Conservation (phyloP, 352 stramenopile genomes). For the Thalassiosira pacifica region DNA sequence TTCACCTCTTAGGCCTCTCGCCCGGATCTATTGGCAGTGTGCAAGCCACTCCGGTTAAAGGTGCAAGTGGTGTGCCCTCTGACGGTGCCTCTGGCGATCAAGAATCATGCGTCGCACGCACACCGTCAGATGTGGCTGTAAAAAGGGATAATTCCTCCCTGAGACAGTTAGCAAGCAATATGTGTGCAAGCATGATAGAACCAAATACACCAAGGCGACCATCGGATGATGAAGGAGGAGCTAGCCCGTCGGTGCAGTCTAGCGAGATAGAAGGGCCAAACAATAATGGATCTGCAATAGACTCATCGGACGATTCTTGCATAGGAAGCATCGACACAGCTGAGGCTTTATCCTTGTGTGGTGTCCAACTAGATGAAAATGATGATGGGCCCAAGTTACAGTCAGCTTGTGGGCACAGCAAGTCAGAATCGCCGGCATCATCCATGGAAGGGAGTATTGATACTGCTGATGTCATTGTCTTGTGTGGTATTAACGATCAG, state of each 20-base stretch:
- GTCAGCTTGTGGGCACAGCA: not conserved
- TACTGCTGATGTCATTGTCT: slow-evolving; percentile 14
- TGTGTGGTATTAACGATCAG: slow-evolving; percentile 5
- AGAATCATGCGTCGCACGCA: slow-evolving; percentile 16
- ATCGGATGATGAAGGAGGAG: not conserved
- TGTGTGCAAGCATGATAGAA: not conserved
- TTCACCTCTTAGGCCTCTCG: not conserved
- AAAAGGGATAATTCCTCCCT: slow-evolving; percentile 22
- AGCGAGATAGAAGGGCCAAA: too few relatives aligned
- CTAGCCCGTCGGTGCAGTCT: not conserved
- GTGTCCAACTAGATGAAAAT: slow-evolving; percentile 14
- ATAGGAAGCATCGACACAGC: slow-evolving; percentile 23
- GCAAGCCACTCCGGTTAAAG: not conserved
- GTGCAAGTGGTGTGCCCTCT: not conserved
- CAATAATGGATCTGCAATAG: not conserved
- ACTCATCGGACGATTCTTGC: not conserved
- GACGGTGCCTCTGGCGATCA: too few relatives aligned
- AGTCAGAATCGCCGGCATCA: slow-evolving; percentile 9
- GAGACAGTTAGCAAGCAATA: slow-evolving; percentile 2
- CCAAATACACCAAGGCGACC: not conserved
- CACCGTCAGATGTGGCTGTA: slow-evolving; percentile 13
- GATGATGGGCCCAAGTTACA: not conserved
- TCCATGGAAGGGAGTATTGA: slow-evolving; percentile 7
- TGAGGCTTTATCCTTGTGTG: slow-evolving; percentile 29
- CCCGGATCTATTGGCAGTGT: not conserved